A percentile compares a stretch with the other conserved stretches of the same genome.
These are phyloP conservation scores for Friedmanniomyces simplex DNA, from an alignment of 495 filamentous ascomycete genomes.

Conservation along the genomic window DNA sequence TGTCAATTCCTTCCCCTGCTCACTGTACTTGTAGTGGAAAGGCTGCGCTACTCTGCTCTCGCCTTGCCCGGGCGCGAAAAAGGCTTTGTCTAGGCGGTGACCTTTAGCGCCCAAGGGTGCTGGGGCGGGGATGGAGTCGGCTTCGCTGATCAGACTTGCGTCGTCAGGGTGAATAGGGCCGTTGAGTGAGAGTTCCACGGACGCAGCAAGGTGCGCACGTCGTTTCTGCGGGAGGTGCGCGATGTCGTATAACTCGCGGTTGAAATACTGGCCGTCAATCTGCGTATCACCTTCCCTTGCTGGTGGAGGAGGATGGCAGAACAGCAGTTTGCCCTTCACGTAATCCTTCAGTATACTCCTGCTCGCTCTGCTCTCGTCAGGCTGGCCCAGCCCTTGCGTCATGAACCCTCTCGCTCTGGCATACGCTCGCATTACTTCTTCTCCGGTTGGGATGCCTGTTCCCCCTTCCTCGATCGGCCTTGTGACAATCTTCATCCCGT, in stretches of 20 bases:
- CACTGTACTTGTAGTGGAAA: constrained; percentile 77
- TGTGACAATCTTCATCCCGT: constrained; percentile 78
- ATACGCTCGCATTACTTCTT: constrained; percentile 79
- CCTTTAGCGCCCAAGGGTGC: constrained; percentile 54
- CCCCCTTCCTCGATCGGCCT: constrained; percentile 88
- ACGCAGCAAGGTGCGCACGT: constrained; percentile 43
- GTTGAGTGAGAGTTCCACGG: constrained; percentile 23
- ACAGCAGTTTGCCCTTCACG: constrained; percentile 89
- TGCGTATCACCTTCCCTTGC: constrained; percentile 25
- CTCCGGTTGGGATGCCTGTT: constrained; percentile 75
- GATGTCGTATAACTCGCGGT: constrained; percentile 74
- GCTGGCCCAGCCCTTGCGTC: constrained; percentile 75
- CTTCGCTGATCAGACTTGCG: constrained; percentile 32
- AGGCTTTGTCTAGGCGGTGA: constrained; percentile 65
- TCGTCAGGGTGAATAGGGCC: constrained; percentile 19
- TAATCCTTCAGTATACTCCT: constrained; percentile 93
- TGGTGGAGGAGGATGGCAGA: constrained; percentile 72
- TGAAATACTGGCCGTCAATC: constrained; percentile 67
- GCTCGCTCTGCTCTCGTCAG: constrained; percentile 87
- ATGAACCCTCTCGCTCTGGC: constrained; percentile 81
- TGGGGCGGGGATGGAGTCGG: constrained; percentile 27
- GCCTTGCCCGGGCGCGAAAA: constrained; percentile 61
- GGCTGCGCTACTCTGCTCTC: constrained; percentile 51
- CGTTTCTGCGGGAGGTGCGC: constrained; percentile 66
- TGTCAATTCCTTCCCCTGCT: constrained; percentile 70